Evolutionary conservation across 768 basidiomycete species (phyloP).

Genomic region (Hortiboletus campestris): DNA sequence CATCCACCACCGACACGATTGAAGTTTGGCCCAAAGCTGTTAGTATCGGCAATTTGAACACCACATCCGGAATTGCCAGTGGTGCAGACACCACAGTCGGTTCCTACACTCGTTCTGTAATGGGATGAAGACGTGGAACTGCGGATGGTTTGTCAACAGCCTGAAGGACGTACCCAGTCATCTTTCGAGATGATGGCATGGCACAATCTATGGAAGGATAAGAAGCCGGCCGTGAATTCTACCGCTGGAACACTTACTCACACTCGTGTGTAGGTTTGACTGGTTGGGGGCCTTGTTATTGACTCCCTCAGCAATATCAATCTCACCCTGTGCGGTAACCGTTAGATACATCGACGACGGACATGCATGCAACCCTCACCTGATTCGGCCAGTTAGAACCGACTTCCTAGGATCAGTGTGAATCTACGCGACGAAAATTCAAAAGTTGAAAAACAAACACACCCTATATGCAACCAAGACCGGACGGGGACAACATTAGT

Average conservation of each 20-base stretch:
- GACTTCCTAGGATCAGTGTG: conserved; percentile 22
- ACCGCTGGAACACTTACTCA: conserved; percentile 9
- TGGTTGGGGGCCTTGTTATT: conserved; percentile 30
- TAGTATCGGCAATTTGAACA: conserved; percentile 22
- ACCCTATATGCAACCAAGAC: conserved; percentile 21
- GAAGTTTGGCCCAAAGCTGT: conserved; percentile 37
- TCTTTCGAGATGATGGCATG: conserved; percentile 27
- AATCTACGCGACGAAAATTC: not conserved
- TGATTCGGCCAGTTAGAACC: conserved; percentile 26
- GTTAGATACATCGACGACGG: not conserved
- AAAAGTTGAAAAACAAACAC: not conserved
- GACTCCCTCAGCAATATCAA: conserved; percentile 36
- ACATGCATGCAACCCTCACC: conserved; percentile 1
- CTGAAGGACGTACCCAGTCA: conserved; percentile 31
- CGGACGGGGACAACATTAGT: not conserved
- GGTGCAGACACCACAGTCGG: conserved; percentile 26
- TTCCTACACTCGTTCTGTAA: conserved; percentile 13
- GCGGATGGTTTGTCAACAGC: not conserved
- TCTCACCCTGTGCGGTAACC: conserved; percentile 21
- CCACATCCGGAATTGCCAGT: conserved; percentile 34
- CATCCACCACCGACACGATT: conserved; percentile 40
- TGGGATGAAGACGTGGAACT: not conserved
- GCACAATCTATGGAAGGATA: conserved; percentile 23
- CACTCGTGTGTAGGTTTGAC: conserved; percentile 31
- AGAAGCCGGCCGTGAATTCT: not conserved